phyloP scores from a whole-genome alignment of 176 grass and related monocot genomes.

The Bonia amplexicaulis region DNA sequence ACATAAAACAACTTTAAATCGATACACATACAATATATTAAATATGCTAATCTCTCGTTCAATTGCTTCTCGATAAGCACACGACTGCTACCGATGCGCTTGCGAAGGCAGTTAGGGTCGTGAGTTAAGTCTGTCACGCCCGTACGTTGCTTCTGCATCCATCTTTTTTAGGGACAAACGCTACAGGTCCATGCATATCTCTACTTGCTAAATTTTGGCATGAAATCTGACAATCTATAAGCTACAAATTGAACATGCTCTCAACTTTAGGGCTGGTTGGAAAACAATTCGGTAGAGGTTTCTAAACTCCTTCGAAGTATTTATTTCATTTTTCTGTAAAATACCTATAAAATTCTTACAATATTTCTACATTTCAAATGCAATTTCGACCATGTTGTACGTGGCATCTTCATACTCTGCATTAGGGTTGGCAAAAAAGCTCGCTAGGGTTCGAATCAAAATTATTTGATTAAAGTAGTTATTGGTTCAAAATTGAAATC shows the following conservation, averaged over 20 bases:
- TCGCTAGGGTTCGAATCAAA: no score
- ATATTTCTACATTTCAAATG: background rate
- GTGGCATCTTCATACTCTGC: background rate
- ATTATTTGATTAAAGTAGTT: no score
- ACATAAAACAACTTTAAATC: no score
- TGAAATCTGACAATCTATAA: no score
- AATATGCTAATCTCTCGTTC: background rate
- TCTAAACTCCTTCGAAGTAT: background rate
- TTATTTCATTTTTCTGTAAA: background rate
- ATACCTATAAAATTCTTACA: background rate
- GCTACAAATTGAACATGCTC: background rate
- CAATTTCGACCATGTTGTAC: background rate
- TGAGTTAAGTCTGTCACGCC: background rate
- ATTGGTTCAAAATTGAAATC: no score
- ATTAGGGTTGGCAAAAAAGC: no score
- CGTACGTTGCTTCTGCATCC: background rate
- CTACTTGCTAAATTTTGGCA: background rate
- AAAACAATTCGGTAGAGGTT: background rate
- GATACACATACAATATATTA: no score
- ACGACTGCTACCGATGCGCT: background rate
- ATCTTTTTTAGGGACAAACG: background rate
- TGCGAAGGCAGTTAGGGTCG: background rate
- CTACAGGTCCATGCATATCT: background rate
- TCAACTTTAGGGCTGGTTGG: background rate
- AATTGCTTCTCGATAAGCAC: background rate